Evolutionary conservation across 768 basidiomycete genomes (phyloP), one percentile per base, ranked within the genome.

Genomic region (Lentinula sp.): DNA sequence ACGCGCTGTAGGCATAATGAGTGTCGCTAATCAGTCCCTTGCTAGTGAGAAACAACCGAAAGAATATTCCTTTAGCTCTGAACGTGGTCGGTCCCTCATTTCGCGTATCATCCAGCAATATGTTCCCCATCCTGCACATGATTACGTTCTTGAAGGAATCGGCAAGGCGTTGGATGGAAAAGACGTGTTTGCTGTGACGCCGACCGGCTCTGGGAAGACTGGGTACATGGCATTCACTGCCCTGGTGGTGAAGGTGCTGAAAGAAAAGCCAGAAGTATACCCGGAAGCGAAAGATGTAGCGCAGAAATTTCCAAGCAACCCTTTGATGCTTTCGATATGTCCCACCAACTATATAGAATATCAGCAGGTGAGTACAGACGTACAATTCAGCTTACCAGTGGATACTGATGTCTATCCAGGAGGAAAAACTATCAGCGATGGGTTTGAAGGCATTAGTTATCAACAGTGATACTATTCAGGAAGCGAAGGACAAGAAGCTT

Each of bases 211-310:
- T 28, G 60, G 60, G 7, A 61, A 61, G 37, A n/a, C 60, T 6
- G 60, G 60, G n/a, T 42, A 34, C 51, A 57, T 61, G 16, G 57
- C 32, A 28, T 58, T 61, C 28, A 39, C 21, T 28, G 54, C 54
- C 6, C 28, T 61, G 1, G 34, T 61, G 11, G 37, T 42, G n/a
- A 32, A 13, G 15, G 52, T 34, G 39, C 37, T 48, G 55, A 15
- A 15, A 21, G 61, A 7, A 8, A 21, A 28, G 4, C 42, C 40
- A 49, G 55, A 55, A 31, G 37, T 5, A 8, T 57, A 28, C 21
- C 55, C 2, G 7, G 5, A 23, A 11, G 31, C 21, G 31, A 15
- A 57, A 57, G 31, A 54, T 45, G 61, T 73, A 8, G 56, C 70
- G 13, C 58, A 60, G 5, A 43, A 57, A 40, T 52, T 46, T 23